Base-by-base conservation (phyloP, 2,329 filamentous ascomycete species). In the Periglandula ipomoeae region DNA sequence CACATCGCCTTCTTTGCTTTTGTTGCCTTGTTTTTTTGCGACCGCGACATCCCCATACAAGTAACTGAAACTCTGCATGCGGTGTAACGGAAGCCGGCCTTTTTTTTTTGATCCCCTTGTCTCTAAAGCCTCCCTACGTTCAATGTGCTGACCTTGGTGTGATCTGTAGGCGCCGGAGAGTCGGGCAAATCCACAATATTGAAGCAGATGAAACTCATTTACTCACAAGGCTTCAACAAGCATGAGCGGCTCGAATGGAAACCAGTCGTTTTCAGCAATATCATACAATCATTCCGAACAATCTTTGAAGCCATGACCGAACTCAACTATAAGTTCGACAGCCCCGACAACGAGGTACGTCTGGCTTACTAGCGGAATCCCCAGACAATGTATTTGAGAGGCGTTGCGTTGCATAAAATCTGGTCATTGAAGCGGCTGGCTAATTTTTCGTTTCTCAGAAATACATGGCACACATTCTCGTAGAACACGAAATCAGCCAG, bases 141-240 rank as follows among this genome's bases (percentile, higher is more conserved):
- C 26, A 26, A 5, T 7, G n/a, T 24, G 27, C 42, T 37, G 38
- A 50, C 24, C 23, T 20, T 40, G 32, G 19, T 47, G 52, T 55
- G 48, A 50, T 34, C n/a, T 55, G 55, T 58, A 96, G 90, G 91
- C 67, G 91, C 91, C 60, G 91, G 91, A 63, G 91, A 97, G 87
- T 69, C 68, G 41, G 68, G 91, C 56, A 97, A 97, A 70, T 96
- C 91, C 8, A 97, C 91, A 1, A 90, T 97, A 51, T 80, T 97
- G 56, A 97, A 97, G 73, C 91, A 97, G 75, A 97, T 98, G 93
- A 91, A 91, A 67, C 83, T 98, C 68, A 96, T 98, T 59, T 93
- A 97, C 66, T 83, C 89, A 13, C 84, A 89, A 66, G 91, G 93
- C 45, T 97, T 97, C 71, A 88, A 82, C 61, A 86, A 87, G 60